Evolutionary conservation across 2,329 filamentous ascomycete species (phyloP), one percentile per base, ranked within the genome.

Genomic region (Canariomyces notabilis): DNA sequence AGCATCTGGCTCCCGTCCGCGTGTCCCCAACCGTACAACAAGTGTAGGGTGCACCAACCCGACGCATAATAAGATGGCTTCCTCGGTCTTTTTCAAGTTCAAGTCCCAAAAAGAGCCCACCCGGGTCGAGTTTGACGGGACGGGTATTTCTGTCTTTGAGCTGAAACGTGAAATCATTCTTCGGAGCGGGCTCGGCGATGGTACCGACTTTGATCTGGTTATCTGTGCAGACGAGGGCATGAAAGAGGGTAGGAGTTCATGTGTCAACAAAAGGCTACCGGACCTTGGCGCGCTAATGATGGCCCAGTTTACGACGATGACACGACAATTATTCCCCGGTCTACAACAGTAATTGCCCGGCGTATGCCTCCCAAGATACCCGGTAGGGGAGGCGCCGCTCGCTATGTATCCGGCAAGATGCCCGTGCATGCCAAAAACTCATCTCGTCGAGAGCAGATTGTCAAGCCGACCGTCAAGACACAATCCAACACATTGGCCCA

Each of bases 11-110:
- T 36, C 42, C 40, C 42, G 33, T 35, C 45, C 37, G 32, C 37
- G 26, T 40, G 16, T 37, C 37, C 29, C 32, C 36, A 29, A n/a
- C 19, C 15, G 19, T 49, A 39, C n/a, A 42, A 44, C 37, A n/a
- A 37, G 40, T 39, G 46, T 55, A 52, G 35, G 20, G 32, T 37
- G 38, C 22, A 43, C 41, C 19, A 18, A 43, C 8, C 32, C 42
- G 34, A 35, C 47, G 40, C 29, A 34, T 32, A 34, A 53, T 72
- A 81, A 62, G 62, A 96, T 96, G 90, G 82, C 89, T 65, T 95
- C 93, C 47, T 97, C 90, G 57, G 93, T 98, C 64, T 97, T 96
- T 72, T 98, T 96, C 87, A 95, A 95, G 73, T 98, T 98, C 83
- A 97, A 96, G 73, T 97, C 91, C 59, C 89, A 94, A 66, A 96